Conservation (phyloP, 805 yeast species). For the Nakazawaea wyomingensis region DNA sequence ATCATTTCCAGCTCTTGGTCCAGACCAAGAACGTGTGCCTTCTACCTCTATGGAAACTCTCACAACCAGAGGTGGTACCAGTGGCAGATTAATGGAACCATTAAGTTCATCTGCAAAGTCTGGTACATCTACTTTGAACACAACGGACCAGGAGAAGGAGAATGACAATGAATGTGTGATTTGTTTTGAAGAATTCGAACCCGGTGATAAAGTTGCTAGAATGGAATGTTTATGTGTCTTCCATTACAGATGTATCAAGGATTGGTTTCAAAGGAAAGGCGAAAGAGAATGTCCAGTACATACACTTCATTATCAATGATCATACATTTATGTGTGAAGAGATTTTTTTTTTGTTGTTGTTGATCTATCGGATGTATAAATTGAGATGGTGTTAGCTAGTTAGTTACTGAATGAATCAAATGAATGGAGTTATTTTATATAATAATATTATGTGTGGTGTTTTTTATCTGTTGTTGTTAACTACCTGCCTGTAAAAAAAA, state of each 20-base stretch:
- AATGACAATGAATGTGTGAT: slow-evolving; percentile 81
- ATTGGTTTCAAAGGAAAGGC: slow-evolving; percentile 87
- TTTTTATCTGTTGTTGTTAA: too few species aligned
- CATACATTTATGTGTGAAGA: not conserved
- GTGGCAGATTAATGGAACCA: not conserved
- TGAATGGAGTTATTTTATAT: too few species aligned
- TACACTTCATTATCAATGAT: slow-evolving; percentile 31
- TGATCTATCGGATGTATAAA: too few species aligned
- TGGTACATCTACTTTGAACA: slow-evolving; percentile 4
- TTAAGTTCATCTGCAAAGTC: slow-evolving; percentile 5
- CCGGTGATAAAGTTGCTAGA: slow-evolving; percentile 87
- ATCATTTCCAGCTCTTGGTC: not conserved
- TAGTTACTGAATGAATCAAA: too few species aligned
- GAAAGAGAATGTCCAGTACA: slow-evolving; percentile 87
- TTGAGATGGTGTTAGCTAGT: too few species aligned
- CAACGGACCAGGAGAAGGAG: slow-evolving; percentile 21
- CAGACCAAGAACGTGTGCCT: not conserved
- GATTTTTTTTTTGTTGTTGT: too few species aligned
- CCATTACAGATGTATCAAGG: slow-evolving; percentile 85
- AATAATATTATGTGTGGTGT: too few species aligned
- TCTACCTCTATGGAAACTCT: slow-evolving; percentile 10
- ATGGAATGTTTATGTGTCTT: slow-evolving; percentile 92
- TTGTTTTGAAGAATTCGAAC: slow-evolving; percentile 81
- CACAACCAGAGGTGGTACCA: slow-evolving; percentile 1
- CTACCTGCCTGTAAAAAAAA: too few species aligned